Evolutionary conservation across 1,284 basidiomycete species (phyloP), one percentile per base, ranked within the genome.

Genomic region (Trametes versicolor): DNA sequence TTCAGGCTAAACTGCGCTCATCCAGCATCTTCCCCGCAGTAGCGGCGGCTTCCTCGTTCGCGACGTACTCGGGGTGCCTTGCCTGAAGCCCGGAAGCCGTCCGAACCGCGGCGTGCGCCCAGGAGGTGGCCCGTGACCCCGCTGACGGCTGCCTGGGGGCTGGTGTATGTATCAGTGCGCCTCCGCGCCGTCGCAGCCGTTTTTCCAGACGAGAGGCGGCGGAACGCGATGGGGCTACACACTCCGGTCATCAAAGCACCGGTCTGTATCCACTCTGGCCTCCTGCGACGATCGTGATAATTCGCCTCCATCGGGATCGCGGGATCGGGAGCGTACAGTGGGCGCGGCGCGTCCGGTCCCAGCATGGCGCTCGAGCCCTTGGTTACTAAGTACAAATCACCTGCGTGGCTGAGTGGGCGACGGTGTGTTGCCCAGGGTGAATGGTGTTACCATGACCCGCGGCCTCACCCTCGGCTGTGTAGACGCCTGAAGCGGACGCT

Each of bases 211-310:
- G 58, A 25, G 43, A n/a, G 55, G 48, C 50, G 57, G 39, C 62
- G 37, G 41, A 57, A 50, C 60, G 41, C 54, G 68, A 58, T 53
- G 56, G 60, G 43, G 41, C 59, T 58, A 54, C 41, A 50, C 54
- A 47, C n/a, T 52, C 68, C 68, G 68, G 68, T 60, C 48, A 62
- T 66, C 64, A 65, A 66, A 69, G 54, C 61, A 27, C 68, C 68
- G 68, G 55, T 17, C 47, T 27, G 54, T 57, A 36, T 57, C 61
- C 55, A 57, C 48, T 39, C 25, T 36, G 52, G 27, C 56, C 17
- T 39, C 21, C 54, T 56, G 50, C 63, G 63, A 66, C 63, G 45
- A 69, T 69, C 68, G 54, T 64, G 62, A 66, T 64, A 39, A 34
- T 32, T 45, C 1, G 29, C 7, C 54, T 37, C 4, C 37, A 57